Evolutionary conservation across 768 basidiomycete species (phyloP), one percentile per base, ranked within the genome.

Genomic region (Lactarius evosmus): DNA sequence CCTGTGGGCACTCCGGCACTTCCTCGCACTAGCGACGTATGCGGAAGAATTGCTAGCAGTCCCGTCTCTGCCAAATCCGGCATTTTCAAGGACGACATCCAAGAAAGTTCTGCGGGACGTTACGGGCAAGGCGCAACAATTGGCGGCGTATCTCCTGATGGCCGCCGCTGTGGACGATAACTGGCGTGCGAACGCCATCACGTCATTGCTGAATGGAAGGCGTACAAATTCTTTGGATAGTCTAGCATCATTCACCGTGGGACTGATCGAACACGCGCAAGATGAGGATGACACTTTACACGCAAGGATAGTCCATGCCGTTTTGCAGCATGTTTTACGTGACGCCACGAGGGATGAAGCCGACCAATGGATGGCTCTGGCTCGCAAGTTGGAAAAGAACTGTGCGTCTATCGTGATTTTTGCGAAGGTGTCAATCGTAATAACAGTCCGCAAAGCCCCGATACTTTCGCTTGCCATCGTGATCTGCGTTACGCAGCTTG

Each of bases 311-410:
- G 73, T 97, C 30, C 77, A 82, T 52, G 74, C 77, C 25, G 77
- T 94, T 6, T 70, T 97, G 40, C 81, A 82, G 63, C 79, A 86
- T 71, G 68, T 84, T 64, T 73, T 90, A 53, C 78, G 81, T 56
- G 85, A 85, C 46, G 78, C 86, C 0, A 82, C 82, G 3, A 80
- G 77, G 51, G 76, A 75, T 0, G 93, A 95, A 67, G 86, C 84
- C 0, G 93, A 94, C 64, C 71, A 80, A 46, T 96, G 96, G 93
- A 73, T 97, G 52, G 70, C 76, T 3, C 76, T 89, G n/a, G 89
- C 84, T 2, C 81, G 87, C 71, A 83, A 75, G 66, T 61, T 88
- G 2, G 86, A 91, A 70, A 82, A 79, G 66, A 77, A 75, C 63
- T 82, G 94, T 92, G 30, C 60, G 84, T 70, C 1, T 30, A 41